These are phyloP conservation scores for Avena eriantha DNA, from an alignment of 176 grass and related monocot genomes.

Conservation along the genomic window DNA sequence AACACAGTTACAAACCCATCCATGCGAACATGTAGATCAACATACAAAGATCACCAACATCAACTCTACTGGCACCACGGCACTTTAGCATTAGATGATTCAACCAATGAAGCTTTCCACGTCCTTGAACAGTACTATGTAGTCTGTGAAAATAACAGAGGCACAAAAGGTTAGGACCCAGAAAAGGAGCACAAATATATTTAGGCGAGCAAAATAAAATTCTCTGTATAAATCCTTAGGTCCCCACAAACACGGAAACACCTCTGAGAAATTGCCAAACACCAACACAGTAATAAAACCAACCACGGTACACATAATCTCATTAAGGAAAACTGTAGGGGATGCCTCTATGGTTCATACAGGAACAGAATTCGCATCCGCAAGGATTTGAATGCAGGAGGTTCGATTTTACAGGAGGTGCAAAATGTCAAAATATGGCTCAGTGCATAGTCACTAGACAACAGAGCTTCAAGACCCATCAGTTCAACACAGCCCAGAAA, in stretches of 20 bases:
- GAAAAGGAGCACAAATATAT: not conserved
- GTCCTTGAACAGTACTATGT: not conserved
- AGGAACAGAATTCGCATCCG: too few relatives aligned
- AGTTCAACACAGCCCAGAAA: not conserved
- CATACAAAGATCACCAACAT: not conserved
- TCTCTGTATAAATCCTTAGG: not conserved
- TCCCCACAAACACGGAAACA: not conserved
- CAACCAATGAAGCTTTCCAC: not conserved
- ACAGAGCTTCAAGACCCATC: not conserved
- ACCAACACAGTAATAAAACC: not conserved
- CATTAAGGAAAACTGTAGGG: too few relatives aligned
- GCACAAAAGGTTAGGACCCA: not conserved
- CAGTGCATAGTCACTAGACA: not conserved
- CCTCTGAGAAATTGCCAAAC: not conserved
- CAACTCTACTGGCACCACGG: not conserved
- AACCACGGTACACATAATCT: not conserved
- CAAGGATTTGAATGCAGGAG: too few relatives aligned
- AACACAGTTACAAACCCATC: not conserved
- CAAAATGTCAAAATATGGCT: not conserved
- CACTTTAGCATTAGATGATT: constrained; percentile 3
- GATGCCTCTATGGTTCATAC: too few relatives aligned
- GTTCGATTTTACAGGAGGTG: not conserved
- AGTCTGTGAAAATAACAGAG: not conserved
- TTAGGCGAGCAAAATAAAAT: not conserved
- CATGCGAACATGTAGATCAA: constrained; percentile 1